A percentile compares a stretch with the other conserved stretches of the same genome.
phyloP scores from a whole-genome alignment of 2,329 filamentous ascomycete genomes.

The Diaporthe citrichinensis region DNA sequence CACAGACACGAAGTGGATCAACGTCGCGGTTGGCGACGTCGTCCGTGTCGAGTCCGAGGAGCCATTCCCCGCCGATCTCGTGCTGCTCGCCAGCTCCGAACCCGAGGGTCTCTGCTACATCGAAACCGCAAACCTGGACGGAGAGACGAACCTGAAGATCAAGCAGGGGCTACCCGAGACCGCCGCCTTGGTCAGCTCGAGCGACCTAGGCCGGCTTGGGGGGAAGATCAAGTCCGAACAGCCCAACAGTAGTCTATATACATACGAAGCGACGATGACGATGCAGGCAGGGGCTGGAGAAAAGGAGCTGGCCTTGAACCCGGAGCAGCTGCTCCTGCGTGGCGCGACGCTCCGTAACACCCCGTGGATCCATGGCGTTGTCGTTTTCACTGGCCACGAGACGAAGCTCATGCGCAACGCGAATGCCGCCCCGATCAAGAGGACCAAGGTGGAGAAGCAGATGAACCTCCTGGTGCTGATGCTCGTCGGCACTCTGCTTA shows the following conservation, averaged over 20 bases:
- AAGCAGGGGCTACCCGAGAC: constrained; percentile 98
- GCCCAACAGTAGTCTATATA: constrained; percentile 98
- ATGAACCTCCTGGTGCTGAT: constrained; percentile 95
- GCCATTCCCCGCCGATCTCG: constrained; percentile 93
- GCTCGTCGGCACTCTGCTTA: constrained; percentile 86
- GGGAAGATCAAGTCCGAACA: constrained; percentile 94
- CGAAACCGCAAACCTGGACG: constrained; percentile 97
- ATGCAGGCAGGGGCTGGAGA: constrained; percentile 92
- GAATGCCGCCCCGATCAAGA: constrained; percentile 96
- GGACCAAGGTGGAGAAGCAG: constrained; percentile 93
- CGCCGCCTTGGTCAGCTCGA: constrained; percentile 85
- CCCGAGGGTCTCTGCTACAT: constrained; percentile 99
- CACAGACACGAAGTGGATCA: constrained; percentile 91
- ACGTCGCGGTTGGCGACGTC: constrained; percentile 93
- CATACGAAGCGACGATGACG: constrained; percentile 95
- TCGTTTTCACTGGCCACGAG: constrained; percentile 98
- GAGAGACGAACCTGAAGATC: constrained; percentile 98
- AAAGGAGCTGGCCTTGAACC: constrained; percentile 89
- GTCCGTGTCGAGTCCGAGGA: constrained; percentile 94
- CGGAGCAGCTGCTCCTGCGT: constrained; percentile 92
- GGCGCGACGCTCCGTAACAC: constrained; percentile 96
- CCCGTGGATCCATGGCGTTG: constrained; percentile 95
- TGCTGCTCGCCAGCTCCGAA: constrained; percentile 93
- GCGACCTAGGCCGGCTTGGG: constrained; percentile 86
- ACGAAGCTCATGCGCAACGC: constrained; percentile 99